Evolutionary conservation across 768 basidiomycete species (phyloP).

Genomic region (Hypsizygus marmoreus): DNA sequence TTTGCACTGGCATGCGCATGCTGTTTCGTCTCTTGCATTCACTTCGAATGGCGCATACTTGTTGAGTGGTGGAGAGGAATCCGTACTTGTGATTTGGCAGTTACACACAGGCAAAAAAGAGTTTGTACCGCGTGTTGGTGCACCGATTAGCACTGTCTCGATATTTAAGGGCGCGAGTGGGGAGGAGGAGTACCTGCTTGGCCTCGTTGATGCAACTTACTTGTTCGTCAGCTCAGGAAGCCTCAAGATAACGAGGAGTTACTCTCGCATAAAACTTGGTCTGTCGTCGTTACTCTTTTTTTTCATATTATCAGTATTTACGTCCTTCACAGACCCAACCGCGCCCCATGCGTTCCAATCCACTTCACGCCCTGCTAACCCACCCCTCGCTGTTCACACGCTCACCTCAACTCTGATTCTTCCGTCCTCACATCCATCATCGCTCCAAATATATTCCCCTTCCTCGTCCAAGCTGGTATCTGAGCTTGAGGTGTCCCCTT

Average conservation of each 20-base stretch:
- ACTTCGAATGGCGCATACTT: slow-evolving; percentile 91
- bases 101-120: slow-evolving; percentile 85
- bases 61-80: slow-evolving; percentile 92
- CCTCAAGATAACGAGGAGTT: slow-evolving; percentile 71
- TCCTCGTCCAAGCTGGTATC: slow-evolving; percentile 67
- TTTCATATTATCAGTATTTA: slow-evolving; percentile 1
- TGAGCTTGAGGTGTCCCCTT: slow-evolving; percentile 92
- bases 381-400: slow-evolving; percentile 78
- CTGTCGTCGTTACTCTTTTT: slow-evolving; percentile 19
- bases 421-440: slow-evolving; percentile 92
- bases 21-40: slow-evolving; percentile 85
- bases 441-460: slow-evolving; percentile 89
- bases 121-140: slow-evolving; percentile 90
- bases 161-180: slow-evolving; percentile 48
- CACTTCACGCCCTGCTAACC: slow-evolving; percentile 40
- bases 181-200: slow-evolving; percentile 88
- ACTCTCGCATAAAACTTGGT: slow-evolving; percentile 81
- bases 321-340: slow-evolving; percentile 31
- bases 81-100: slow-evolving; percentile 97
- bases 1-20: slow-evolving; percentile 97
- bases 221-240: slow-evolving; percentile 72
- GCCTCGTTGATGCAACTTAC: slow-evolving; percentile 80
- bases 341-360: slow-evolving; percentile 29
- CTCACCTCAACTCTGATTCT: slow-evolving; percentile 77
- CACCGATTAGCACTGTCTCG: slow-evolving; percentile 75